Conservation (phyloP, 257 asterid species). For the Dorcoceras hygrometricum region DNA sequence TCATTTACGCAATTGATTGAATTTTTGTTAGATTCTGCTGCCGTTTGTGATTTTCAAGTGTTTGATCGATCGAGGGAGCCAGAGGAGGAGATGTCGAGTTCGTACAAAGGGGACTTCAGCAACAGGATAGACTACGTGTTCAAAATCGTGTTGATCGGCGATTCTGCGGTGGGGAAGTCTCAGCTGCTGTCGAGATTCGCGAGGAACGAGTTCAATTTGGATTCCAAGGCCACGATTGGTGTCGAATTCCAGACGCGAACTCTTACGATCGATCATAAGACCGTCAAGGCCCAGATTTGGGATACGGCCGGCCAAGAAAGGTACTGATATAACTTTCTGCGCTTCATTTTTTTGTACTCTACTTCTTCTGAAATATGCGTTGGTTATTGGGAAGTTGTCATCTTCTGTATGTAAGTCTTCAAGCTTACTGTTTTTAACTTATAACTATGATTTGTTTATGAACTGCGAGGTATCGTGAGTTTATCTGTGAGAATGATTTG, state of each 20-base stretch:
- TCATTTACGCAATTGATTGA: neutral
- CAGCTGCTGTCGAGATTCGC: too few relatives aligned
- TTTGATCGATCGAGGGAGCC: neutral
- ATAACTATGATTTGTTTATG: neutral
- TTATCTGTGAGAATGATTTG: neutral
- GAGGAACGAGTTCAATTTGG: too few relatives aligned
- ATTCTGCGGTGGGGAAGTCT: too few relatives aligned
- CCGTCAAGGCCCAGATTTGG: conserved; percentile 1
- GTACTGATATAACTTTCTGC: neutral
- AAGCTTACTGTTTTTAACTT: neutral
- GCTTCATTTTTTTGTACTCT: too few relatives aligned
- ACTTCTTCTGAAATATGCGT: neutral
- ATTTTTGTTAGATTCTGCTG: too few relatives aligned
- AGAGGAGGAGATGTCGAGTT: neutral
- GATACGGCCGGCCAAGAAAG: conserved; percentile 4
- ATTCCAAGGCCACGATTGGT: too few relatives aligned
- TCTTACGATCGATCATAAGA: neutral
- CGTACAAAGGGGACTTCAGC: neutral
- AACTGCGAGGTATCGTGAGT: neutral
- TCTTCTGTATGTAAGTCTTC: neutral
- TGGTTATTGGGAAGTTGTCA: neutral
- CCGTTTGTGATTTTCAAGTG: neutral
- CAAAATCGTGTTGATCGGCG: too few relatives aligned
- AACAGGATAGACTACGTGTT: neutral
- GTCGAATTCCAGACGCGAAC: neutral